phyloP scores from a whole-genome alignment of 2,329 filamentous ascomycete species.

The Hypoxylon sp. region DNA sequence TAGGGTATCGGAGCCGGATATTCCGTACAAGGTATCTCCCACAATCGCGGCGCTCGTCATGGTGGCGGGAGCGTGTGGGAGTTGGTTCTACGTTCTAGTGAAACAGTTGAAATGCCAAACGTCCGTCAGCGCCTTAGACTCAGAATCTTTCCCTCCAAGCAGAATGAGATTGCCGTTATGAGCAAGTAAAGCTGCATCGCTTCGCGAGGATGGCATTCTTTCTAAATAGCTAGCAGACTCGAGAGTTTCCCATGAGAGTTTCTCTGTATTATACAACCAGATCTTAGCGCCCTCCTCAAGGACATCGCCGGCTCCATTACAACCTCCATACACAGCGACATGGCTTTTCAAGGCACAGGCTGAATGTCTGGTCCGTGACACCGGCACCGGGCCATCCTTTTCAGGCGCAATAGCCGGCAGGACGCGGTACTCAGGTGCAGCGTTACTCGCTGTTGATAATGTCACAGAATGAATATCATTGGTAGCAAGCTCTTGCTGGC shows the following conservation, averaged over 20 bases:
- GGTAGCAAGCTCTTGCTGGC: slow-evolving; percentile 59
- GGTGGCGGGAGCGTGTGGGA: slow-evolving; percentile 61
- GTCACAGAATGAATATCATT: slow-evolving; percentile 68
- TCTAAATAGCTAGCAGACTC: slow-evolving; percentile 53
- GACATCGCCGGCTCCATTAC: slow-evolving; percentile 50
- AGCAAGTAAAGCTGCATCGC: slow-evolving; percentile 56
- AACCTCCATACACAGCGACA: slow-evolving; percentile 57
- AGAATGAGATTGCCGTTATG: slow-evolving; percentile 64
- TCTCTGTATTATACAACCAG: slow-evolving; percentile 59
- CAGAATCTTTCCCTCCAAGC: slow-evolving; percentile 60
- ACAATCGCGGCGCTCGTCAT: slow-evolving; percentile 61
- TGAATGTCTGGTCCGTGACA: slow-evolving; percentile 55
- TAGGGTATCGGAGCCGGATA: slow-evolving; percentile 57
- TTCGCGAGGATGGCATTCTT: slow-evolving; percentile 51
- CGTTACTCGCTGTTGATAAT: slow-evolving; percentile 60
- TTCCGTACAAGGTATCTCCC: slow-evolving; percentile 62
- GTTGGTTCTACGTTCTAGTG: slow-evolving; percentile 63
- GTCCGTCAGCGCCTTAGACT: slow-evolving; percentile 57
- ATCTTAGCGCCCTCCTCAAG: slow-evolving; percentile 55
- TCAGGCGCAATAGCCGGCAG: slow-evolving; percentile 53
- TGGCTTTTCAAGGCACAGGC: slow-evolving; percentile 55
- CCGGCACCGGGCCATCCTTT: slow-evolving; percentile 52
- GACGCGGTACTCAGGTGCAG: slow-evolving; percentile 54
- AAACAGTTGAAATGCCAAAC: slow-evolving; percentile 66
- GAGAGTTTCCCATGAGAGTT: slow-evolving; percentile 55